These are phyloP conservation scores for Kwoniella newhampshirensis DNA, from an alignment of 768 basidiomycete species.

Conservation along the genomic window DNA sequence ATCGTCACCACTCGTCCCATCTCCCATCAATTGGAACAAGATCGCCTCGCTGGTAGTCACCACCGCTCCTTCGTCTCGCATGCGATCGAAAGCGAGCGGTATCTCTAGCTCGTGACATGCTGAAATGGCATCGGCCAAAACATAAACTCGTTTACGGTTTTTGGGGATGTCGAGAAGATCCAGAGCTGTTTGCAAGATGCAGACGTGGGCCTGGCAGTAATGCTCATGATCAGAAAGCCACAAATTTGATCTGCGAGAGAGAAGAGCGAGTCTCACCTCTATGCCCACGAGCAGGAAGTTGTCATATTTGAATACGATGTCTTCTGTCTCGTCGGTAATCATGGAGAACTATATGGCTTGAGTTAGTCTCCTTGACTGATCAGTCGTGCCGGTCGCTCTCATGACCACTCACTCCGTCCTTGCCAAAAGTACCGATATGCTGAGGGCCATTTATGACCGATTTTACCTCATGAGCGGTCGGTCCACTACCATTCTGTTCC, in stretches of 20 bases:
- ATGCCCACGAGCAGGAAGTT: conserved; percentile 80
- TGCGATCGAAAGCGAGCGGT: conserved; percentile 64
- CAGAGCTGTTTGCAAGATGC: conserved; percentile 78
- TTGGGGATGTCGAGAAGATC: conserved; percentile 58
- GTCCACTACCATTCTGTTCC: conserved; percentile 22
- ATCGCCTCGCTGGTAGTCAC: conserved; percentile 79
- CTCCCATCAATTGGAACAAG: conserved; percentile 71
- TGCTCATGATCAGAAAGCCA: neutral
- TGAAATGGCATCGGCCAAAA: conserved; percentile 81
- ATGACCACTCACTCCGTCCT: conserved; percentile 13
- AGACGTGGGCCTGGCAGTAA: conserved; percentile 85
- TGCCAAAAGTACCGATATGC: conserved; percentile 16
- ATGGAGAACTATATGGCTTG: conserved; percentile 80
- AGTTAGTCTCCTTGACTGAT: neutral
- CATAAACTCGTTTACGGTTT: conserved; percentile 53
- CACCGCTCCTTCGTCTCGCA: conserved; percentile 61
- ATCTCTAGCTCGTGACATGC: conserved; percentile 78
- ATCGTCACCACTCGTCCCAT: conserved; percentile 13
- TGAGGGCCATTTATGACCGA: conserved; percentile 7
- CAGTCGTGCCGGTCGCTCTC: neutral
- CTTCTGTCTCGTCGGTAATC: conserved; percentile 67
- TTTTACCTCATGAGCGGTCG: conserved; percentile 11
- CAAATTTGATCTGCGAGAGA: too few species aligned
- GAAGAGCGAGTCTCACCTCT: conserved; percentile 62
- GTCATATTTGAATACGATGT: conserved; percentile 60